Percentiles rank a stretch among this genome's conserved stretches.
Evolutionary conservation across 2,329 filamentous ascomycete genomes (phyloP).

Genomic region (Fusarium robinianum): DNA sequence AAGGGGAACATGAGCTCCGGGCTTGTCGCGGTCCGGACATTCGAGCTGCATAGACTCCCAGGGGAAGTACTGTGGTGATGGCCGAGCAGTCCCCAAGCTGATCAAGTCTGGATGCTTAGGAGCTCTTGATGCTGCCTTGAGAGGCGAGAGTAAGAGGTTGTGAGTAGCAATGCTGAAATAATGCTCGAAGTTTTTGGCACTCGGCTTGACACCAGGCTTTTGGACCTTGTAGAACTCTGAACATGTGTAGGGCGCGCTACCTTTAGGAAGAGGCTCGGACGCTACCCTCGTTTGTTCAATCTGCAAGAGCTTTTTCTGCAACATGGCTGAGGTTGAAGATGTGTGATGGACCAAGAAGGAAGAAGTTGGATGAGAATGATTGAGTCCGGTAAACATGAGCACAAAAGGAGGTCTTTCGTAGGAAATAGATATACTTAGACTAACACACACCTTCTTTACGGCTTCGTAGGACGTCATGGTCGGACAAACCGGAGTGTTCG

Average conservation of each 20-base stretch:
- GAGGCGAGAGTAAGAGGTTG: background rate
- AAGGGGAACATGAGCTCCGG: background rate
- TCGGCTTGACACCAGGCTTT: conserved; percentile 1
- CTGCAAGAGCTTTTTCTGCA: conserved; percentile 9
- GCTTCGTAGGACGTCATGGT: too few species aligned
- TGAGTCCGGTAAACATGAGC: too few species aligned
- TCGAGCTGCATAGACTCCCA: conserved; percentile 1
- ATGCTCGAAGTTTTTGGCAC: background rate
- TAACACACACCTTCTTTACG: too few species aligned
- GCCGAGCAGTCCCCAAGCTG: conserved; percentile 8
- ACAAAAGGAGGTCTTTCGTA: too few species aligned
- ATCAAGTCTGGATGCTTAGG: background rate
- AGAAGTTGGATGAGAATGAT: too few species aligned
- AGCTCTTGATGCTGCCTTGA: background rate
- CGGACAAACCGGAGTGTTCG: too few species aligned
- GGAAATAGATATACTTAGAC: too few species aligned
- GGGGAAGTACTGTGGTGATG: conserved; percentile 9
- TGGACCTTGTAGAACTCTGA: conserved; percentile 7
- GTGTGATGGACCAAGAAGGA: too few species aligned
- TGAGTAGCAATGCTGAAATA: conserved; percentile 1
- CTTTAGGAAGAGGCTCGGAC: conserved; percentile 11
- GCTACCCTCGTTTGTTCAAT: conserved; percentile 8
- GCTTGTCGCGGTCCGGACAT: background rate
- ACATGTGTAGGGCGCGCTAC: conserved; percentile 7
- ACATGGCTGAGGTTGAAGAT: conserved; percentile 43